These are phyloP conservation scores for Neurospora sublineolata DNA, from an alignment of 495 filamentous ascomycete species.

Conservation along the genomic window DNA sequence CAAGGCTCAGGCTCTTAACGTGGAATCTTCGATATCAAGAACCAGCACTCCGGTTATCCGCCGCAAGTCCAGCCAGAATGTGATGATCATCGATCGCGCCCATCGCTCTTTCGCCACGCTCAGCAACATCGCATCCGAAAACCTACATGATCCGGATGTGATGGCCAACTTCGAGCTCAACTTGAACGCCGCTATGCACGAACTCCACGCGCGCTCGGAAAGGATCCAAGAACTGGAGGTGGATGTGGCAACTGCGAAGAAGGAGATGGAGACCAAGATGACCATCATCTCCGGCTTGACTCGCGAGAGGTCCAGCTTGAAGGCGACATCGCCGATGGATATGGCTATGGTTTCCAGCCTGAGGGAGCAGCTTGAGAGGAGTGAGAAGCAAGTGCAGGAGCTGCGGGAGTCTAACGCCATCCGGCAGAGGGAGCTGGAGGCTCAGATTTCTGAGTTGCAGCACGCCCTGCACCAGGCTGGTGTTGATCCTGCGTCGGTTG, in stretches of 20 bases:
- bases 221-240: constrained; percentile 79
- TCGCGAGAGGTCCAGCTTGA: constrained; percentile 79
- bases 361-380: constrained; percentile 76
- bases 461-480: constrained; percentile 37
- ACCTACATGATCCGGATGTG: constrained; percentile 67
- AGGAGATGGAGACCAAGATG: constrained; percentile 93
- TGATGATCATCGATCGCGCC: constrained; percentile 80
- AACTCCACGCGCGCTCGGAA: constrained; percentile 76
- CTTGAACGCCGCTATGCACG: constrained; percentile 84
- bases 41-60: constrained; percentile 63
- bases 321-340: constrained; percentile 69
- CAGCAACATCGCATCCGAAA: constrained; percentile 73
- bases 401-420: constrained; percentile 60
- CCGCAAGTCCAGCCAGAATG: constrained; percentile 85
- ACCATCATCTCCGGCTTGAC: constrained; percentile 90
- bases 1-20: constrained; percentile 50
- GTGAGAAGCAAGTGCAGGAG: constrained; percentile 64
- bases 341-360: constrained; percentile 83
- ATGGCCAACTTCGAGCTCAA: constrained; percentile 91
- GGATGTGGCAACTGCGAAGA: constrained; percentile 72
- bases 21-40: constrained; percentile 50
- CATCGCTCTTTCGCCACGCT: constrained; percentile 86
- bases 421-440: constrained; percentile 61
- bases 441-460: constrained; percentile 57
- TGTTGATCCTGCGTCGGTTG: constrained; percentile 1